Evolutionary conservation across 2,329 filamentous ascomycete species (phyloP).

Genomic region (Exserohilum turcica): DNA sequence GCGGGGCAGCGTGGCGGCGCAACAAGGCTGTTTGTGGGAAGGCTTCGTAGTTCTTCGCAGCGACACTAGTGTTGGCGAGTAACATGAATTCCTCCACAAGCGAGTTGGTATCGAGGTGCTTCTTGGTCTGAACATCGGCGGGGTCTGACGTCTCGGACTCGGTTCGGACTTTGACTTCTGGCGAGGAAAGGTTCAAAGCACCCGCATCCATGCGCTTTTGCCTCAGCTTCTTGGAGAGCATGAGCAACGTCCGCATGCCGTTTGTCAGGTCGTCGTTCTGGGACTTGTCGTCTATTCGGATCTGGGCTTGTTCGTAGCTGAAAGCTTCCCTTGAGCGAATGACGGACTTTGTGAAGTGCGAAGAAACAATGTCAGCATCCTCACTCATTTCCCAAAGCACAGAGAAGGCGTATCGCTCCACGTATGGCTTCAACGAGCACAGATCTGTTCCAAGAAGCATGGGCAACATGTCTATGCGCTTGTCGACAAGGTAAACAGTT

Average conservation of each 20-base stretch:
- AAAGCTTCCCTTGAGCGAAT: constrained; percentile 97
- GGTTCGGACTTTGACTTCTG: constrained; percentile 93
- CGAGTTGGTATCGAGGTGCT: constrained; percentile 92
- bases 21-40: constrained; percentile 96
- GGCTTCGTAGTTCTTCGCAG: constrained; percentile 83
- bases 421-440: constrained; percentile 94
- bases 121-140: constrained; percentile 94
- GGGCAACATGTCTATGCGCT: constrained; percentile 99
- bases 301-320: constrained; percentile 94
- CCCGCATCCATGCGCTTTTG: constrained; percentile 94
- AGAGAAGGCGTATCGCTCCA: constrained; percentile 71
- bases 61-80: constrained; percentile 94
- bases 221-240: constrained; percentile 88
- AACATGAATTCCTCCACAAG: constrained; percentile 99
- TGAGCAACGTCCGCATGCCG: constrained; percentile 84
- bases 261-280: constrained; percentile 88
- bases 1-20: constrained; percentile 87
- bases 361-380: constrained; percentile 81
- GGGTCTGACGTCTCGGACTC: constrained; percentile 96
- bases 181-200: constrained; percentile 93
- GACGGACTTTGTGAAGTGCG: constrained; percentile 95
- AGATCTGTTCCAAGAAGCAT: constrained; percentile 94
- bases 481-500: constrained; percentile 96
- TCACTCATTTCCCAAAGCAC: constrained; percentile 78
- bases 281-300: constrained; percentile 86